phyloP scores from a whole-genome alignment of 805 yeast species.

The Kuraishia capsulata region DNA sequence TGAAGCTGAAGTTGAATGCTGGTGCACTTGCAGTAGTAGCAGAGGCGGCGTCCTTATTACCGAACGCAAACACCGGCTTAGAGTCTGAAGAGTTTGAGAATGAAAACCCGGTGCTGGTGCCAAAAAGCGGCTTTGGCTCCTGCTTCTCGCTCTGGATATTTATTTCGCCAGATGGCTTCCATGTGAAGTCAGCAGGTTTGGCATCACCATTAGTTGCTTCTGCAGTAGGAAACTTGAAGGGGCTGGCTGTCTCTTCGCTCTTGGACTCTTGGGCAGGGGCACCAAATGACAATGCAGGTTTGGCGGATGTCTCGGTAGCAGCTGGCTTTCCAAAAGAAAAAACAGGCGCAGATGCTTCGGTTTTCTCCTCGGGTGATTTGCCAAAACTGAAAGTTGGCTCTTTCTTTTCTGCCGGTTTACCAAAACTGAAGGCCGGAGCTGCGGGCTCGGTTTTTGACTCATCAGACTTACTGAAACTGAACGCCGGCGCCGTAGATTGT shows the following conservation, averaged over 20 bases:
- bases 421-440: conserved; percentile 18
- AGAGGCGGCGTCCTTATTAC: conserved; percentile 9
- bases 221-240: conserved; percentile 4
- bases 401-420: conserved; percentile 6
- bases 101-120: conserved; percentile 6
- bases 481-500: conserved; percentile 9
- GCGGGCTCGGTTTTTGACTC: conserved; percentile 8
- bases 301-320: conserved; percentile 8
- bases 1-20: conserved; percentile 15
- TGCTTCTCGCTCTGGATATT: conserved; percentile 1
- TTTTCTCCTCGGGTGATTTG: conserved; percentile 3
- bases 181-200: conserved; percentile 4
- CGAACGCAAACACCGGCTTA: conserved; percentile 12
- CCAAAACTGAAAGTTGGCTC: conserved; percentile 4
- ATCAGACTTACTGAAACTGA: conserved; percentile 12
- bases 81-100: conserved; percentile 5
- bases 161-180: neutral
- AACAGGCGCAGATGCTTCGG: conserved; percentile 8
- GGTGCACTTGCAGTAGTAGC: conserved; percentile 6
- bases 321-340: conserved; percentile 13
- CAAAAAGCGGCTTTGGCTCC: conserved; percentile 11
- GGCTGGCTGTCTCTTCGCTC: conserved; percentile 2
- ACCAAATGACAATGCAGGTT: conserved; percentile 19
- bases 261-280: conserved; percentile 4
- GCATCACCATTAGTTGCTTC: conserved; percentile 2